Conservation (phyloP, 1,139 yeast genomes). For the Saccharomyces pastorianus region DNA sequence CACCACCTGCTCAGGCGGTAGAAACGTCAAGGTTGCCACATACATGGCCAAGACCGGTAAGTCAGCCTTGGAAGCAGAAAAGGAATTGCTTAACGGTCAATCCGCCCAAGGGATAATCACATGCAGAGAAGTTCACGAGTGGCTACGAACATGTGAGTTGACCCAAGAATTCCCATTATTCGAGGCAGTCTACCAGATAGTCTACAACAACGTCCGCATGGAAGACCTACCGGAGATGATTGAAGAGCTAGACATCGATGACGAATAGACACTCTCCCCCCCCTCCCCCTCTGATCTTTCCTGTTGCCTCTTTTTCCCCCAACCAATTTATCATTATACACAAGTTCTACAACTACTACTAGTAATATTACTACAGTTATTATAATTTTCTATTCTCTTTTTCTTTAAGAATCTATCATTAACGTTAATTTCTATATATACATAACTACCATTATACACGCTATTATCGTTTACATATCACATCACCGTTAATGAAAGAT, state of each 20-base stretch:
- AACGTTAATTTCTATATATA: neutral
- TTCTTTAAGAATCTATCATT: neutral
- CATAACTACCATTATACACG: neutral
- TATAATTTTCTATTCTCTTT: neutral
- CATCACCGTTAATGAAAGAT: neutral
- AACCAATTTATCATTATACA: neutral
- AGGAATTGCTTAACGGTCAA: constrained; percentile 78
- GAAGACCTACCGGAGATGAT: constrained; percentile 54
- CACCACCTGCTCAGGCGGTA: constrained; percentile 92
- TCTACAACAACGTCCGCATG: constrained; percentile 60
- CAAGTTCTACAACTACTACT: neutral
- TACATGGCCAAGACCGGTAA: constrained; percentile 65
- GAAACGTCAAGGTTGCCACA: constrained; percentile 82
- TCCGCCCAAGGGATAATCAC: constrained; percentile 90
- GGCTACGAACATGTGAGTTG: constrained; percentile 52
- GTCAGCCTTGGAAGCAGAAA: constrained; percentile 71
- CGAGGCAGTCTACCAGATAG: constrained; percentile 72
- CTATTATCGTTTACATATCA: neutral
- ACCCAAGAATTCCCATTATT: constrained; percentile 75
- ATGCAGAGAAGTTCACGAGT: constrained; percentile 78
- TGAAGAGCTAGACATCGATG: constrained; percentile 33
- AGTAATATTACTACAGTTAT: neutral
- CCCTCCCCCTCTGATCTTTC: neutral
- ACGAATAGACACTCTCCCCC: neutral
- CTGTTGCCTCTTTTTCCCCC: neutral